Base-by-base conservation (phyloP, 139 green algal genomes). In the Klebsormidium nitens region DNA sequence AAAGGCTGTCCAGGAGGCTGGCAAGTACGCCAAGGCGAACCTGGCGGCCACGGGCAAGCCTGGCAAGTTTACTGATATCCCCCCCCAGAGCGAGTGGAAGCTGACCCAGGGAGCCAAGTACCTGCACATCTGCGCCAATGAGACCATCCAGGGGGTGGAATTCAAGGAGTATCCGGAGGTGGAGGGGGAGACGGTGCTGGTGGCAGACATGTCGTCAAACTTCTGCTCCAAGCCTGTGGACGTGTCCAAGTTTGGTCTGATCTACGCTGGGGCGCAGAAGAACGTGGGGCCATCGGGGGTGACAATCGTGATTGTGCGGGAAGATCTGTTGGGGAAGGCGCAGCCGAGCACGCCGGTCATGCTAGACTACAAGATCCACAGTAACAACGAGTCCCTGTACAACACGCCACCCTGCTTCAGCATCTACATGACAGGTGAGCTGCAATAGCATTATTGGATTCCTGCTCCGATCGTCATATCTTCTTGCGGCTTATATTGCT, bases 141-240 rank as follows among this genome's bases (percentile, higher is more conserved):
- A 99, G 83, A 99, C 95, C 46, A 98, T 99, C 64, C 85, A 93
- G 59, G 94, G 95, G 28, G 93, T 99, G n/a, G 95, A 98, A 85
- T 98, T 98, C 85, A 95, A 93, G 61, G 75, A 91, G n/a, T 73
- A 82, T 31, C 89, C 90, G 11, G 85, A 88, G 23, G 31, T 72
- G 23, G 40, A 19, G 2, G 69, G 66, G 31, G 65, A 50, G 32
- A 14, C 83, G 38, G 56, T 93, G 5, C 84, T 98, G 38, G 83
- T 98, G 3, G 88, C 89, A 2, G 95, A 99, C 85, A 96, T 98
- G 89, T 95, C 86, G 37, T 96, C 87, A 72, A 96, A 98, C 87
- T 97, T 98, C 80, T 86, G 91, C 69, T 91, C 81, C 67, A 97
- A 97, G 87, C 92, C 91, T 3, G 84, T 99, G 55, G 94, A 99